Evolutionary conservation across 176 grass and related monocot genomes (phyloP).

Genomic region (Triticum turgidum): DNA sequence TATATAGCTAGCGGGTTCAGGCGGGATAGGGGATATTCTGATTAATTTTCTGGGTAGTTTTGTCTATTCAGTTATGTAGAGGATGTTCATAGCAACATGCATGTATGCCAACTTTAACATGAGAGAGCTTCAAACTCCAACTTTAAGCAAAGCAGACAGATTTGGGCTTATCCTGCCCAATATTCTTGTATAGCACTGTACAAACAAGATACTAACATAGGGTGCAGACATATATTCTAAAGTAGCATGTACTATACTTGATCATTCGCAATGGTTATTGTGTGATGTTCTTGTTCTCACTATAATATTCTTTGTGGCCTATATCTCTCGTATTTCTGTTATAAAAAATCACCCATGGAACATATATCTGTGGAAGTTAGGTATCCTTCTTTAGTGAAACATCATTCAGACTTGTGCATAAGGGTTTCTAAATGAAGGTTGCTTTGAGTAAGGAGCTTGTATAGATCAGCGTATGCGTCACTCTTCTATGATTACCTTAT

Average conservation of each 20-base stretch:
- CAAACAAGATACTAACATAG: conserved; percentile 23
- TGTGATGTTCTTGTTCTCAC: neutral
- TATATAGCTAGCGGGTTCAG: neutral
- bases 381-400: neutral
- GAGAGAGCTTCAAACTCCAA: neutral
- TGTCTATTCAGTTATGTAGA: conserved; percentile 1
- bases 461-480: neutral
- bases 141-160: neutral
- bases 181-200: conserved; percentile 30
- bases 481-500: conserved; percentile 9
- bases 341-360: neutral
- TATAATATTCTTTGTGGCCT: conserved; percentile 20
- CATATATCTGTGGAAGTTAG: no score
- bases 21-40: conserved; percentile 13
- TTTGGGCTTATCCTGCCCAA: conserved; percentile 2
- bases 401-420: neutral
- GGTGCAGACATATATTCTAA: conserved; percentile 39
- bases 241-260: conserved; percentile 25
- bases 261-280: conserved; percentile 21
- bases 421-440: neutral
- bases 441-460: conserved; percentile 9
- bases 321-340: neutral
- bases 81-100: conserved; percentile 23
- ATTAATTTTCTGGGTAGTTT: neutral
- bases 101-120: conserved; percentile 7